A percentile compares a stretch with the other conserved stretches of the same genome.
Conservation (phyloP, 2,329 filamentous ascomycete species). For the Cladorrhinum sp. region DNA sequence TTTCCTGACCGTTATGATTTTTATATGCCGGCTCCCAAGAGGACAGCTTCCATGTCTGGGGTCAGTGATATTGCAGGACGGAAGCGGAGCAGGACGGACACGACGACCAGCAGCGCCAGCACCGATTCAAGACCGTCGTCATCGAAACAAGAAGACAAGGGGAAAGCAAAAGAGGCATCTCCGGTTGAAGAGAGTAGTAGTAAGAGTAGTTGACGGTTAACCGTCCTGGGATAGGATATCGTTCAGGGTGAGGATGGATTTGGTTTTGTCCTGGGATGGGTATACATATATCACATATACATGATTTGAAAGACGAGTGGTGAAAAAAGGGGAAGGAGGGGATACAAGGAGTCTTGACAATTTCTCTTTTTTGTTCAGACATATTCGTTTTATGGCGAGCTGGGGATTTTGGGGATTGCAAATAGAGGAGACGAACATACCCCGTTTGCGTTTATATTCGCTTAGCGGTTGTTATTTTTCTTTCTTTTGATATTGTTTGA, state of each 20-base stretch:
- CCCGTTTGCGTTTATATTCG: background rate
- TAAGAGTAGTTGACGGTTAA: constrained; percentile 4
- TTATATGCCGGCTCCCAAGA: constrained; percentile 41
- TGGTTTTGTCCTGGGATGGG: background rate
- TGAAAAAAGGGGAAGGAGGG: background rate
- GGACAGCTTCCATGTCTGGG: constrained; percentile 13
- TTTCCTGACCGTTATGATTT: constrained; percentile 53
- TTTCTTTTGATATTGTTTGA: background rate
- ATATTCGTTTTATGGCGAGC: background rate
- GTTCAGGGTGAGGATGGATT: constrained; percentile 1
- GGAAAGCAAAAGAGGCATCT: constrained; percentile 3
- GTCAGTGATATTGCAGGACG: constrained; percentile 15
- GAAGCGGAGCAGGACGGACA: constrained; percentile 7
- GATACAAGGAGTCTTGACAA: constrained; percentile 1
- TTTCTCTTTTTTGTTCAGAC: background rate
- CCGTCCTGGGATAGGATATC: background rate
- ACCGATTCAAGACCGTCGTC: background rate
- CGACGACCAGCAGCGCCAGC: background rate
- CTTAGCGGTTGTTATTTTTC: background rate
- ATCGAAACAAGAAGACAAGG: constrained; percentile 5
- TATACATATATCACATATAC: background rate
- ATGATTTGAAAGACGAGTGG: background rate
- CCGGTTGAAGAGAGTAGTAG: background rate
- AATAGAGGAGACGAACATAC: constrained; percentile 9
- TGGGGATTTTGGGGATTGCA: background rate